Percentiles rank a stretch among this genome's conserved stretches.
phyloP scores from a whole-genome alignment of 192 early-diverging fungal species.

The Backusella tarrabulga region DNA sequence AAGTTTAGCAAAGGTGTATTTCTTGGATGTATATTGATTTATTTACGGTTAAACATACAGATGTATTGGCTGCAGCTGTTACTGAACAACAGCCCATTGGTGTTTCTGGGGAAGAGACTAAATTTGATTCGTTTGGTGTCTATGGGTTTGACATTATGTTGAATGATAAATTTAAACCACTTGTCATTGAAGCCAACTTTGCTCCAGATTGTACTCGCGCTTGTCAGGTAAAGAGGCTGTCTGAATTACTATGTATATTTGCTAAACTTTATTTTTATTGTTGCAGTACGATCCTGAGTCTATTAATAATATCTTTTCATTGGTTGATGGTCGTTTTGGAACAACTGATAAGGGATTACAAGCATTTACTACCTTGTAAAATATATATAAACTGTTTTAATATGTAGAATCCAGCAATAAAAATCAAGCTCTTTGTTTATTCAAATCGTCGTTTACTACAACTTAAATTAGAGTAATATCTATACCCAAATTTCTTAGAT shows the following conservation, averaged over 20 bases:
- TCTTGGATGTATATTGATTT: too few relatives aligned
- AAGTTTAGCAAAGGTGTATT: neutral
- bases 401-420: too few relatives aligned
- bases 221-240: constrained; percentile 27
- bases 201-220: constrained; percentile 45
- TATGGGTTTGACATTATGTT: constrained; percentile 52
- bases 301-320: constrained; percentile 47
- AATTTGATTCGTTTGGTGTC: constrained; percentile 40
- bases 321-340: constrained; percentile 45
- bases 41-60: neutral
- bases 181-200: constrained; percentile 46
- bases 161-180: constrained; percentile 41
- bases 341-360: constrained; percentile 38
- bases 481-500: too few relatives aligned
- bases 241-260: neutral
- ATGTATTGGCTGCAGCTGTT: constrained; percentile 46
- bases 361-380: constrained; percentile 40
- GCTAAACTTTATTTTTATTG: neutral
- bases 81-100: constrained; percentile 42
- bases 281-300: constrained; percentile 46
- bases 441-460: too few relatives aligned
- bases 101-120: constrained; percentile 19
- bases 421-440: too few relatives aligned
- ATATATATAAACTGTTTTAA: neutral
- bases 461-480: too few relatives aligned